Base-by-base conservation (phyloP, 208 protist genomes). In the Histomonas meleagridis region DNA sequence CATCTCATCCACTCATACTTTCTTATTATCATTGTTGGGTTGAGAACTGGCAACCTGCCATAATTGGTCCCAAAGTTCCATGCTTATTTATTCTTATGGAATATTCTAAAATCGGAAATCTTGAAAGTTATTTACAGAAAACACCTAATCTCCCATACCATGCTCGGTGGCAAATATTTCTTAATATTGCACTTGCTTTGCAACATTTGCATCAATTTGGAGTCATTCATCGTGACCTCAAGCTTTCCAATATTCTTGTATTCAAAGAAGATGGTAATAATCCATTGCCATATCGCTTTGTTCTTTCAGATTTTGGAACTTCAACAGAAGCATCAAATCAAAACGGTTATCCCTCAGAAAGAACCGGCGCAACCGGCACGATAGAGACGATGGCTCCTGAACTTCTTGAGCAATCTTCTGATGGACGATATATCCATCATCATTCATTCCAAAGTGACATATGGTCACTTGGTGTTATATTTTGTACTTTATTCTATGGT, bases 81-180 rank as follows among this genome's bases (percentile, higher is more conserved):
- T 93, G 92, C 90, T 65, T 94, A 10, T 94, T 93, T 35, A 94
- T 94, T 62, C 32, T 94, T 21, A 94, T 94, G 93, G 93, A 94
- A 35, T 94, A 93, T 72, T 92, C 93, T 12, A 93, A 94, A 35
- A 26, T 46, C 55, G 93, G 93, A n/a, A 94, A 93, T 69, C 38
- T 94, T 1, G 69, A 79, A n/a, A 55, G 92, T 32, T 92, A 93
- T n/a, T 93, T 94, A 49, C 12, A 49, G 5, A 79, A 79, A 46
- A 49, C 46, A 14, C 18, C 51, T 16, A 18, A 32, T 51, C 51
- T 43, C n/a, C n/a, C n/a, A n/a, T n/a, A n/a, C n/a, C n/a, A n/a
- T n/a, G n/a, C n/a, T n/a, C n/a, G n/a, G n/a, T 86, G 76, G 76
- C 40, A 86, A 86, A 86, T 86, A 32, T 86, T 86, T 49, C 40